Evolutionary conservation across 768 basidiomycete species (phyloP).

Genomic region (Rhodotorula kratochvilovae): DNA sequence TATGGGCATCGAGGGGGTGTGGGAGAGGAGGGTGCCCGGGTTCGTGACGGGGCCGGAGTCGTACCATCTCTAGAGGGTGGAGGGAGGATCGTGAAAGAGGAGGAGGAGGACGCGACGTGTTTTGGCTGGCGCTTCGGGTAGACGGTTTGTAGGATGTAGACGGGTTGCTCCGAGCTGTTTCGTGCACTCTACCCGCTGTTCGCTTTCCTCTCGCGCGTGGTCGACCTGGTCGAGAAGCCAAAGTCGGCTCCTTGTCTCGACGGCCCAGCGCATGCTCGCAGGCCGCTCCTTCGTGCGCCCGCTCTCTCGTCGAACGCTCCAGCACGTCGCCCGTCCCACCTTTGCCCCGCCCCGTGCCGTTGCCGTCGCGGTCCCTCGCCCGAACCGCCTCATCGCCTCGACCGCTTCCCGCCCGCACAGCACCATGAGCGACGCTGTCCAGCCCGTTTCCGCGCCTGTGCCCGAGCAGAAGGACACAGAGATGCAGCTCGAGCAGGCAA

Average conservation of each 20-base stretch:
- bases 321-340: not conserved
- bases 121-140: too few relatives aligned
- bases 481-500: not conserved
- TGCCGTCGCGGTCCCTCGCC: too few relatives aligned
- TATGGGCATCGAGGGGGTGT: conserved; percentile 30
- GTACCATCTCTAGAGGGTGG: conserved; percentile 26
- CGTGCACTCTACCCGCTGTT: too few relatives aligned
- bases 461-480: not conserved
- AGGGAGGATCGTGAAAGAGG: too few relatives aligned
- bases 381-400: not conserved
- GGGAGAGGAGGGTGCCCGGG: conserved; percentile 24
- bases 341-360: not conserved
- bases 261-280: not conserved
- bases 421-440: not conserved
- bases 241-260: not conserved
- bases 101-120: too few relatives aligned
- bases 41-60: not conserved
- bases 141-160: too few relatives aligned
- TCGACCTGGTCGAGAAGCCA: not conserved
- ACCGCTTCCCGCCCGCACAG: not conserved
- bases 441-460: not conserved
- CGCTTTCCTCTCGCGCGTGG: too few relatives aligned
- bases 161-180: too few relatives aligned
- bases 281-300: not conserved
- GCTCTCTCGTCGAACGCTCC: not conserved